Base-by-base conservation (phyloP, 768 basidiomycete genomes). In the Piloderma croceum region DNA sequence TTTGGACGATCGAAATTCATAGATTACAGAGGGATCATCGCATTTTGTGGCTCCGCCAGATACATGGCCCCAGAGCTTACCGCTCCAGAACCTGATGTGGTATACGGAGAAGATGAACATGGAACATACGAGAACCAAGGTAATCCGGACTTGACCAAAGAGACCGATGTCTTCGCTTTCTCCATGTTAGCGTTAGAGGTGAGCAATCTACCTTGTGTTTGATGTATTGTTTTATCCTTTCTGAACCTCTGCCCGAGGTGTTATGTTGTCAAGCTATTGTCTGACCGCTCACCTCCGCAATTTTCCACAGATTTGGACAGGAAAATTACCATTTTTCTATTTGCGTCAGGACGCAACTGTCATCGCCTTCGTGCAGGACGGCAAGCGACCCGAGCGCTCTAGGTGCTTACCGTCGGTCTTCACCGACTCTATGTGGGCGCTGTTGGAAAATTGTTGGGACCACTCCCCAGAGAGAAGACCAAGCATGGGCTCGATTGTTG, bases 1-100 rank as follows among this genome's bases (percentile, higher is more conserved):
- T 55, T 55, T 34, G 53, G 53, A n/a, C 42, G 53, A 12, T 49
- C 51, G 3, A 48, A 36, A 38, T 31, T 53, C 24, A 23, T 50
- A 5, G 40, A 33, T 3, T n/a, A 23, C 6, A 7, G 34, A 15
- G 49, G 51, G 4, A 50, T 46, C 33, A 50, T 49, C 9, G 21
- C 27, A 3, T 41, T 48, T 5, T 17, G 46, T 11, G 37, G 46
- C 12, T 35, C 45, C 6, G 23, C 20, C 18, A 33, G 45, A 3
- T 55, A 48, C 31, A 42, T 46, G 32, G 46, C 53, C 4, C 51
- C 53, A 1, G 53, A 55, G 32, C 38, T 53, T 9, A 12, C 49
- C 1, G 15, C 15, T 29, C 7, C 18, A 3, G 13, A 19, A 10
- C 24, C 21, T 4, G 34, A 32, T 21, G 40, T 39, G 13, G n/a